These are phyloP conservation scores for Mycena metata DNA, from an alignment of 768 basidiomycete species.

Conservation along the genomic window DNA sequence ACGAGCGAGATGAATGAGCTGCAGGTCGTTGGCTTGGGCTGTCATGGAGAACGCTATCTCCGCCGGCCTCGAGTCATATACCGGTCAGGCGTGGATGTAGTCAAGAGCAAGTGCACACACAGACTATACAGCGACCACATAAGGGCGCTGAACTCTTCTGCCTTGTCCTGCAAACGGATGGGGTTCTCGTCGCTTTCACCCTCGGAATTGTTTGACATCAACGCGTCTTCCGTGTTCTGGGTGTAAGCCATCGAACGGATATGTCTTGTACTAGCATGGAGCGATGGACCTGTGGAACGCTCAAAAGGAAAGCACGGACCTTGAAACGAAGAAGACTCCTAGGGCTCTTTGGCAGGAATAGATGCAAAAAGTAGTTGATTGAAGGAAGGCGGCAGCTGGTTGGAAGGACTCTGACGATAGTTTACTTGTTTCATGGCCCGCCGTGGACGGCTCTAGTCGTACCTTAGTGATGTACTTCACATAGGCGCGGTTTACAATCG, in stretches of 20 bases:
- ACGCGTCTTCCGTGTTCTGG: constrained; percentile 41
- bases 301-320: constrained; percentile 46
- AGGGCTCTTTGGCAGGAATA: not conserved
- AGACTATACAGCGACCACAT: constrained; percentile 67
- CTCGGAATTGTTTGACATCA: constrained; percentile 48
- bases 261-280: constrained; percentile 54
- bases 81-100: constrained; percentile 6
- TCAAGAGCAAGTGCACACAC: constrained; percentile 49
- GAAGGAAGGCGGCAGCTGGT: too few relatives aligned
- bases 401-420: too few relatives aligned
- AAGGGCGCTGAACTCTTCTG: constrained; percentile 64
- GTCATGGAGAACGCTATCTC: constrained; percentile 58
- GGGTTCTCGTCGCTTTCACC: constrained; percentile 66
- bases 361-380: not conserved
- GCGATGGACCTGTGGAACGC: constrained; percentile 37
- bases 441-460: not conserved
- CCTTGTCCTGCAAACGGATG: constrained; percentile 61
- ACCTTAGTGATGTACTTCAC: constrained; percentile 6
- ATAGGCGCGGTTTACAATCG: not conserved
- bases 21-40: constrained; percentile 54
- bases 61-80: constrained; percentile 52
- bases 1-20: constrained; percentile 61
- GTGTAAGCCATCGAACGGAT: constrained; percentile 57
- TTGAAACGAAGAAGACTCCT: constrained; percentile 43
- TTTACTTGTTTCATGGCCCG: not conserved